phyloP scores from a whole-genome alignment of 2,329 filamentous ascomycete species.

The Rhynchosporium agropyri region DNA sequence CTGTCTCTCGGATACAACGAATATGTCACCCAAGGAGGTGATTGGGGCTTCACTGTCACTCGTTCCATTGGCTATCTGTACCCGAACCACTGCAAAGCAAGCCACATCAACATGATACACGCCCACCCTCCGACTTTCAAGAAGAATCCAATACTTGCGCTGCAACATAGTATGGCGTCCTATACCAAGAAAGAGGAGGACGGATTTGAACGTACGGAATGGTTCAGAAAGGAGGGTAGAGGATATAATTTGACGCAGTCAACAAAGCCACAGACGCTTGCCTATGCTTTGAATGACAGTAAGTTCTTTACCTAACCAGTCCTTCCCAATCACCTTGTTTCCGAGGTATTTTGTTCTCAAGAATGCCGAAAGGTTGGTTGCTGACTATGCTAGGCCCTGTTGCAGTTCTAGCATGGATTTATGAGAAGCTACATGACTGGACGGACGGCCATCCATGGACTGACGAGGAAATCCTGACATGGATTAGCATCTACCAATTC shows the following conservation, averaged over 20 bases:
- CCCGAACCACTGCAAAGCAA: slow-evolving; percentile 58
- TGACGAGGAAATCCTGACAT: slow-evolving; percentile 75
- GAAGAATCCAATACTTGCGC: slow-evolving; percentile 57
- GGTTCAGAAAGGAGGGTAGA: slow-evolving; percentile 58
- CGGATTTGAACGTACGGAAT: slow-evolving; percentile 51
- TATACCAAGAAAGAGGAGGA: slow-evolving; percentile 54
- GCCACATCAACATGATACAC: slow-evolving; percentile 62
- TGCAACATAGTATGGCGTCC: slow-evolving; percentile 57
- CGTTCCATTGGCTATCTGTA: slow-evolving; percentile 63
- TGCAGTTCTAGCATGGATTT: slow-evolving; percentile 74
- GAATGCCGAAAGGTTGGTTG: background rate
- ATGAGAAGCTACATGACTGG: slow-evolving; percentile 81
- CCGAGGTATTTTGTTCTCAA: too few species aligned
- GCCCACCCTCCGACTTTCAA: slow-evolving; percentile 52
- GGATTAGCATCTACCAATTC: slow-evolving; percentile 75
- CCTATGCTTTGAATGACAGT: slow-evolving; percentile 68
- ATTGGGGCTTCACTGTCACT: slow-evolving; percentile 71
- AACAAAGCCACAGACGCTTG: slow-evolving; percentile 74
- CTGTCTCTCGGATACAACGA: slow-evolving; percentile 63
- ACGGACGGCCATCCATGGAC: slow-evolving; percentile 72
- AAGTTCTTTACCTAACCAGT: background rate
- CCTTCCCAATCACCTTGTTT: background rate
- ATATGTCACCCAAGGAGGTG: slow-evolving; percentile 67
- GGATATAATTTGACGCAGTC: slow-evolving; percentile 63
- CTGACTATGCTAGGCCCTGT: slow-evolving; percentile 51